Percentiles rank a stretch among this genome's conserved stretches.
phyloP scores from a whole-genome alignment of 495 filamentous ascomycete species.

The Podospora pseudocomata region DNA sequence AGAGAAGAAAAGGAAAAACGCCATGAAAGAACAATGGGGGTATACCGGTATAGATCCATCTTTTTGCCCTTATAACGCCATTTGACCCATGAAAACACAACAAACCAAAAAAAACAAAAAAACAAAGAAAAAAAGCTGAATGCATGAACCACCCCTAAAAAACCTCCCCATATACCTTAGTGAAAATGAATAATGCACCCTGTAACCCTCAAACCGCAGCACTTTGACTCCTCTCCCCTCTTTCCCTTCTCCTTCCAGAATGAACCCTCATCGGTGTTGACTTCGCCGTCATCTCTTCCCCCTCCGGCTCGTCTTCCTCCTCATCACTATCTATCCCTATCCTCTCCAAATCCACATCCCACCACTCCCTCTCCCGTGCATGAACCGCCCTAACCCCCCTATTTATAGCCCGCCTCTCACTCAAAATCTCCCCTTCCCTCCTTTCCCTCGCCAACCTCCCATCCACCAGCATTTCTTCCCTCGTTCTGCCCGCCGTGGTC shows the following conservation, averaged over 20 bases:
- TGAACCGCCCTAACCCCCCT: background rate
- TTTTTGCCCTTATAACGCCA: background rate
- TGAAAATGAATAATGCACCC: too few relatives aligned
- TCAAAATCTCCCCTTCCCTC: slow-evolving; percentile 38
- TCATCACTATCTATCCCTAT: slow-evolving; percentile 4
- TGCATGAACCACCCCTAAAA: too few relatives aligned
- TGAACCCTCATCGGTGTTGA: background rate
- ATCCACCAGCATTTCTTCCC: slow-evolving; percentile 47
- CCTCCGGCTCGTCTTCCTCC: background rate
- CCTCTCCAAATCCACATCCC: slow-evolving; percentile 24
- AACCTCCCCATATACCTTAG: too few relatives aligned
- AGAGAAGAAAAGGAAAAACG: background rate
- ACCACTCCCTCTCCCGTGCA: slow-evolving; percentile 17
- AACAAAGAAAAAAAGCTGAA: background rate
- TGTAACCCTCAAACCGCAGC: background rate
- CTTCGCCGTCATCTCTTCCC: background rate
- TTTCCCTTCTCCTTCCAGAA: background rate
- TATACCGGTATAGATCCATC: background rate
- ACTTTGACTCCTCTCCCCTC: background rate
- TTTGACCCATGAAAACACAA: background rate
- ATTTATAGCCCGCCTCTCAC: slow-evolving; percentile 9
- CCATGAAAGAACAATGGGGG: background rate
- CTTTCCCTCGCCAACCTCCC: slow-evolving; percentile 41
- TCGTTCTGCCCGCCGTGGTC: slow-evolving; percentile 32
- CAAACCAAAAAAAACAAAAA: slow-evolving; percentile 6